Percentiles rank a stretch among this genome's conserved stretches.
phyloP scores from a whole-genome alignment of 495 filamentous ascomycete species.

The Evernia prunastri region DNA sequence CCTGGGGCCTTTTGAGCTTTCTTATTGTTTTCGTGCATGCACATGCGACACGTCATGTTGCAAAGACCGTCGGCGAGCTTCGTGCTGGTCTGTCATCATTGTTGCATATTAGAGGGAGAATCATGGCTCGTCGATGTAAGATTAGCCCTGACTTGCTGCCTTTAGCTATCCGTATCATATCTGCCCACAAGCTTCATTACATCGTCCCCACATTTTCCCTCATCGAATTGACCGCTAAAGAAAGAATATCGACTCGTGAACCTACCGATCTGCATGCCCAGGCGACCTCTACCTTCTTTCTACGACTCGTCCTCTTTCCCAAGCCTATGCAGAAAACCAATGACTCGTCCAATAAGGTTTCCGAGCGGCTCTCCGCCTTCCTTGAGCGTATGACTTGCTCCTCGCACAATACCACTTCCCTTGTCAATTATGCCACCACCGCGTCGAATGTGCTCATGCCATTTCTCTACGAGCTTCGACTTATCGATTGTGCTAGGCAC shows the following conservation, averaged over 20 bases:
- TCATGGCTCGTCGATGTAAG: slow-evolving; percentile 17
- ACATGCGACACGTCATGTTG: slow-evolving; percentile 1
- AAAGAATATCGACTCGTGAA: neutral
- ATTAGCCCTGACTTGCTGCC: slow-evolving; percentile 15
- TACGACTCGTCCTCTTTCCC: slow-evolving; percentile 19
- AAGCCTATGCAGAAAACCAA: slow-evolving; percentile 48
- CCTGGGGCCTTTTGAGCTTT: slow-evolving; percentile 20
- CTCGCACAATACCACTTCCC: slow-evolving; percentile 50
- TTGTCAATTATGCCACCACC: slow-evolving; percentile 46
- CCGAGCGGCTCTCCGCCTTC: slow-evolving; percentile 42
- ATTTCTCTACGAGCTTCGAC: slow-evolving; percentile 52
- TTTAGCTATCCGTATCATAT: slow-evolving; percentile 6
- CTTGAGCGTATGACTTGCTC: slow-evolving; percentile 56
- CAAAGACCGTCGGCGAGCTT: slow-evolving; percentile 12
- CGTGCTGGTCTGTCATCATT: slow-evolving; percentile 1
- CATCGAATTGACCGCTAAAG: no score
- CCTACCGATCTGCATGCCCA: neutral
- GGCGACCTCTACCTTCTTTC: slow-evolving; percentile 1
- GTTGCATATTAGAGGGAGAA: slow-evolving; percentile 11
- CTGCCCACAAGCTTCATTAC: neutral
- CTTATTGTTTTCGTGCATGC: slow-evolving; percentile 7
- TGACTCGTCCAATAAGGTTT: slow-evolving; percentile 49
- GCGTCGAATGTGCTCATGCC: slow-evolving; percentile 46
- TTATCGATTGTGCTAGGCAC: slow-evolving; percentile 60
- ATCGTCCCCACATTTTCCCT: neutral